Evolutionary conservation across 352 stramenopile species (phyloP).

Genomic region (Phytophthora fragariae): DNA sequence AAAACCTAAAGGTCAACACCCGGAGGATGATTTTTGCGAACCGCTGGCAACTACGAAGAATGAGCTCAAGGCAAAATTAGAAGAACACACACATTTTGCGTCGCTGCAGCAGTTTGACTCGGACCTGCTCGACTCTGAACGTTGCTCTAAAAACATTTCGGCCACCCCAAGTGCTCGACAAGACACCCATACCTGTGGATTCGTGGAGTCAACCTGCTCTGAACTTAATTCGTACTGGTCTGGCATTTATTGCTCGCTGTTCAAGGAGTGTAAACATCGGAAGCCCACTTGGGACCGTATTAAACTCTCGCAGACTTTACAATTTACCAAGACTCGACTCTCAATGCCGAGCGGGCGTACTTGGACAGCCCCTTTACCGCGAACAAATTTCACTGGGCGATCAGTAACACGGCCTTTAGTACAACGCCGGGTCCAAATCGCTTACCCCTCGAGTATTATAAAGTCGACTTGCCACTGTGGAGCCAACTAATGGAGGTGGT

Average conservation of each 20-base stretch:
- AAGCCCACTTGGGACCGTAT: neutral
- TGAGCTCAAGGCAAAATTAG: neutral
- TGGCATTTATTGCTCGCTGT: neutral
- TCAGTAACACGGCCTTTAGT: neutral
- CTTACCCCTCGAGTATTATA: neutral
- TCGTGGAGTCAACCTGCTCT: neutral
- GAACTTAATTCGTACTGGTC: neutral
- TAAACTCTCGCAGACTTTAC: neutral
- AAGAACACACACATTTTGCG: neutral
- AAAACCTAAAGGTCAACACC: neutral
- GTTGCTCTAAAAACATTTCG: neutral
- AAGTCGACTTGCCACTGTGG: neutral
- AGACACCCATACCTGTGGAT: neutral
- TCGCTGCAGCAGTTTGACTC: neutral
- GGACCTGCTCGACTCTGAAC: neutral
- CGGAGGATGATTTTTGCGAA: neutral
- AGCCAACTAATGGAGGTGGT: neutral
- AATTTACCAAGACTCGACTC: neutral
- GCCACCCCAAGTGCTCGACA: neutral
- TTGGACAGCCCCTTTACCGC: slow-evolving; percentile 3
- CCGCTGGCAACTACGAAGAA: neutral
- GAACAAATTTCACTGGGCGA: slow-evolving; percentile 13
- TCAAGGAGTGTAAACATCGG: neutral
- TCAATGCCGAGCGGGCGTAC: neutral
- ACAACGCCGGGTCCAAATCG: slow-evolving; percentile 4